Evolutionary conservation across 1,284 basidiomycete species (phyloP).

Genomic region (Phlebopus sp.): DNA sequence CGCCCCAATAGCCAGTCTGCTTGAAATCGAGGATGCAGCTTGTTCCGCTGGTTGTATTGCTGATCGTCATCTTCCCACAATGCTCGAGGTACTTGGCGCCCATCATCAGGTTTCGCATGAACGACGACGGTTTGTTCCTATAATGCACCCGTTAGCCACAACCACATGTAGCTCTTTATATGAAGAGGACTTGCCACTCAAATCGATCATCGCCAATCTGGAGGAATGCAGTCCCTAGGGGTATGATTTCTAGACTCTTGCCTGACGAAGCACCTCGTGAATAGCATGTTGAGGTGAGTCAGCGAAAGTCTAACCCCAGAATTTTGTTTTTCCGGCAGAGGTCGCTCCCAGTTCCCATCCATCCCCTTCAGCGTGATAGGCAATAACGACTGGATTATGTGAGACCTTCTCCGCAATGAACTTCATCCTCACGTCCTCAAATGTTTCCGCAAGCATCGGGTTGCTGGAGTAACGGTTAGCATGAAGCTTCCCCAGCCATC

Average conservation of each 20-base stretch:
- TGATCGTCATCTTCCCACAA: slow-evolving; percentile 70
- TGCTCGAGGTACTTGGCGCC: slow-evolving; percentile 90
- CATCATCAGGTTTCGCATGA: slow-evolving; percentile 86
- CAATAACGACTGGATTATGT: slow-evolving; percentile 82
- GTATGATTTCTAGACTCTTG: slow-evolving; percentile 82
- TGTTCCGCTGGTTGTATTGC: slow-evolving; percentile 52
- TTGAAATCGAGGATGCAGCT: slow-evolving; percentile 80
- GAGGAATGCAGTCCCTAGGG: slow-evolving; percentile 65
- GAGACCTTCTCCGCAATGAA: slow-evolving; percentile 89
- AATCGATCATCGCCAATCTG: slow-evolving; percentile 64
- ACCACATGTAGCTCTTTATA: neutral
- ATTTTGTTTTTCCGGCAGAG: slow-evolving; percentile 79
- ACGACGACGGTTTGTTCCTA: slow-evolving; percentile 84
- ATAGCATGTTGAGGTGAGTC: slow-evolving; percentile 12
- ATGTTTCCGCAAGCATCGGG: slow-evolving; percentile 87
- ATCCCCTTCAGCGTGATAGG: slow-evolving; percentile 78
- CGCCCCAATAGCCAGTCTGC: slow-evolving; percentile 78
- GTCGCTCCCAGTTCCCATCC: slow-evolving; percentile 74
- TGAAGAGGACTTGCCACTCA: slow-evolving; percentile 53
- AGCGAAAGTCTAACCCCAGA: slow-evolving; percentile 66
- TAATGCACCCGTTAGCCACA: slow-evolving; percentile 6
- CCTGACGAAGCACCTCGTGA: slow-evolving; percentile 42
- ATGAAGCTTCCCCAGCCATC: slow-evolving; percentile 2
- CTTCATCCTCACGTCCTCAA: slow-evolving; percentile 75
- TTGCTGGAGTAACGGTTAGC: slow-evolving; percentile 49